Evolutionary conservation across 1,284 basidiomycete species (phyloP), one percentile per base, ranked within the genome.

Genomic region (Naganishia liquefaciens): DNA sequence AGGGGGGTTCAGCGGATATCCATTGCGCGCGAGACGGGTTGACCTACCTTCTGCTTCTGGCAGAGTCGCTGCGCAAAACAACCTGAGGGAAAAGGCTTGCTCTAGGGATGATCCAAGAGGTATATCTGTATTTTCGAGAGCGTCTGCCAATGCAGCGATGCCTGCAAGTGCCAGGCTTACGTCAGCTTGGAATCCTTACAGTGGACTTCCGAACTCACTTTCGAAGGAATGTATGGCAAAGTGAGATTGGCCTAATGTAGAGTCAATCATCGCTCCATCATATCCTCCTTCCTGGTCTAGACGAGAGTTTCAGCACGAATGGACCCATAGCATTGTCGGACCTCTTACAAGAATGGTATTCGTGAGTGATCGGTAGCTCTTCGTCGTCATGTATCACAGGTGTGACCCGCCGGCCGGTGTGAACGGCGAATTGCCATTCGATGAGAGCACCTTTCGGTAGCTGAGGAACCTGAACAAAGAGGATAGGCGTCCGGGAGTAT

Each of bases 361-460:
- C 27, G 33, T 33, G 42, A 17, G 43, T 47, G 23, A 52, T 39
- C 27, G 57, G 60, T 27, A 54, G 30, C 42, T 63, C 64, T 30
- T 66, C 69, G 33, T 68, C 65, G 21, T 65, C 64, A 37, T 47
- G 44, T 2, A 47, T 5, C n/a, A 51, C 55, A 25, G 46, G 63
- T 15, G 47, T 58, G 3, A 54, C 54, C 39, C 46, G 30, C 21
- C 47, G 43, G 52, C 68, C 70, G 1, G 78, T 79, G 63, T 80
- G 77, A 23, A 75, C 65, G 25, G 78, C 76, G 19, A 80, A 73
- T 70, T 83, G 82, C 72, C 79, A 82, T 70, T 84, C 82, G 17
- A 82, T 75, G 47, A 78, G 69, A 2, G 91, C 92, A 55, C 82
- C 84, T 71, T 88, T 90, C 0, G 93, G 93, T 13, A 97, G 80